Conservation (phyloP, 2,329 filamentous ascomycete species). For the Claviceps paspali region DNA sequence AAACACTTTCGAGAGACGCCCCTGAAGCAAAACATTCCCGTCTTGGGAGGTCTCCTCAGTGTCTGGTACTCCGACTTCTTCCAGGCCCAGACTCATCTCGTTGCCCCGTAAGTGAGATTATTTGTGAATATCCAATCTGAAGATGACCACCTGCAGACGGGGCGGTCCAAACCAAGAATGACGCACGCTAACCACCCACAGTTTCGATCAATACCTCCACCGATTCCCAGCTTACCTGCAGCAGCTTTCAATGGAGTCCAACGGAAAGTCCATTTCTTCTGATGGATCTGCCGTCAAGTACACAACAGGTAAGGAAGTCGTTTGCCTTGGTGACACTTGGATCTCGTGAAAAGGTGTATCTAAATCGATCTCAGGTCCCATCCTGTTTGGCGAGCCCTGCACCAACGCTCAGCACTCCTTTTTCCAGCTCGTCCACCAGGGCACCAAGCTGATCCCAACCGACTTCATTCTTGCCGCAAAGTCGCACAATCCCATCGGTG, state of each 20-base stretch:
- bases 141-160: too few species aligned
- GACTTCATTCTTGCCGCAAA: slow-evolving; percentile 96
- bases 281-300: slow-evolving; percentile 87
- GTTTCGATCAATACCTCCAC: slow-evolving; percentile 97
- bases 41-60: slow-evolving; percentile 80
- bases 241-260: slow-evolving; percentile 98
- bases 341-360: background rate
- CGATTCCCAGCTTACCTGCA: slow-evolving; percentile 98
- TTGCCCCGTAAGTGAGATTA: slow-evolving; percentile 59
- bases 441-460: slow-evolving; percentile 94
- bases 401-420: slow-evolving; percentile 99
- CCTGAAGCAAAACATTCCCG: slow-evolving; percentile 86
- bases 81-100: slow-evolving; percentile 91
- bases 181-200: slow-evolving; percentile 17
- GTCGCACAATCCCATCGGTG: slow-evolving; percentile 88
- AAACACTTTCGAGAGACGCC: slow-evolving; percentile 91
- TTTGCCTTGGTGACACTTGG: too few species aligned
- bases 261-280: slow-evolving; percentile 92
- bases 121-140: too few species aligned
- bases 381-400: slow-evolving; percentile 94
- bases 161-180: background rate
- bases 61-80: slow-evolving; percentile 99
- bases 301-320: slow-evolving; percentile 51
- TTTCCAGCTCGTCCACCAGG: slow-evolving; percentile 98
- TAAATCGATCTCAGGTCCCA: slow-evolving; percentile 38